These are phyloP conservation scores for Suillus subalutaceus DNA, from an alignment of 768 basidiomycete species.

Conservation along the genomic window DNA sequence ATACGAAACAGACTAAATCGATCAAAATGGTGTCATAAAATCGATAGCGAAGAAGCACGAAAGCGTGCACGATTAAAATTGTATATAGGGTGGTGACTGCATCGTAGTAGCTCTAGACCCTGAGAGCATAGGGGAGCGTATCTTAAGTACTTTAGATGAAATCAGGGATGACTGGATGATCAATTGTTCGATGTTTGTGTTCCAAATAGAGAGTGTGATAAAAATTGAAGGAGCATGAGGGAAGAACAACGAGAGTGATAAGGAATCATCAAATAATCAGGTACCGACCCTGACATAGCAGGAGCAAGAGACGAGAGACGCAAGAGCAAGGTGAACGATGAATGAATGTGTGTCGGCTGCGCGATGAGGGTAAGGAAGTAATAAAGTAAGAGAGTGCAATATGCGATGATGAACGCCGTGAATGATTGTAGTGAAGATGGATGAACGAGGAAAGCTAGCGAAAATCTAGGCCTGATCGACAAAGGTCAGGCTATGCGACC, in stretches of 20 bases:
- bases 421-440: conserved; percentile 23
- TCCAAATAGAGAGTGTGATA: conserved; percentile 41
- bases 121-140: conserved; percentile 2
- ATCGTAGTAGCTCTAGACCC: conserved; percentile 7
- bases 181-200: conserved; percentile 34
- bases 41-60: conserved; percentile 3
- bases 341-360: conserved; percentile 35
- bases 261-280: conserved; percentile 36
- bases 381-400: conserved; percentile 31
- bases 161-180: conserved; percentile 11
- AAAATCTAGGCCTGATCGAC: conserved; percentile 20
- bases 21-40: conserved; percentile 10
- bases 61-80: conserved; percentile 2
- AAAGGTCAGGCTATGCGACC: conserved; percentile 34
- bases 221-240: conserved; percentile 19
- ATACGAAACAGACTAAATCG: conserved; percentile 45
- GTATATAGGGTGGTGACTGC: conserved; percentile 7
- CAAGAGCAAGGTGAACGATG: background rate
- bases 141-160: conserved; percentile 18
- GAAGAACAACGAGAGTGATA: conserved; percentile 34
- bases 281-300: conserved; percentile 26
- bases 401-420: conserved; percentile 23
- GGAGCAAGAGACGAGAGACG: conserved; percentile 18
- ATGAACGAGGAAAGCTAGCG: conserved; percentile 18
- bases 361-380: conserved; percentile 19